A percentile compares a stretch with the other conserved stretches of the same genome.
Evolutionary conservation across 2,329 filamentous ascomycete genomes (phyloP).

Genomic region (Colletotrichum sp.): DNA sequence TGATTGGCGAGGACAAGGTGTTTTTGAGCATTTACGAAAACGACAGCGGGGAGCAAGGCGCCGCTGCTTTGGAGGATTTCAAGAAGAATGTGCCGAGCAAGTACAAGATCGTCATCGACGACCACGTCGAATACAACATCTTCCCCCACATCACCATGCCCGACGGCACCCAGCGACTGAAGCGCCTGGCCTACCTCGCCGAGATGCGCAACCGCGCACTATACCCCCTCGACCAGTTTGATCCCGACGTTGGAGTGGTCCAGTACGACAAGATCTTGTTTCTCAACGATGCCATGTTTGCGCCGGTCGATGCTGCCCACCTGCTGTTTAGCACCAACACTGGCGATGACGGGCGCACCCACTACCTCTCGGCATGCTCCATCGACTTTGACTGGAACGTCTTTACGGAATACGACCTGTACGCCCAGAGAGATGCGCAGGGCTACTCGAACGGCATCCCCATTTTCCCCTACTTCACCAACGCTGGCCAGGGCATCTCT

Average conservation of each 20-base stretch:
- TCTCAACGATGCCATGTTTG: conserved; percentile 68
- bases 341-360: conserved; percentile 52
- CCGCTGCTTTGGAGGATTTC: conserved; percentile 57
- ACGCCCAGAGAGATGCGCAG: conserved; percentile 70
- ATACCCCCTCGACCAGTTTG: conserved; percentile 60
- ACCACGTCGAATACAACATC: conserved; percentile 58
- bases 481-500: conserved; percentile 54
- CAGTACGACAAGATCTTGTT: conserved; percentile 64
- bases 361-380: conserved; percentile 72
- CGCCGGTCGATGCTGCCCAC: conserved; percentile 55
- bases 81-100: conserved; percentile 47
- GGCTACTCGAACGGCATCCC: conserved; percentile 67
- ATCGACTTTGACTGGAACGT: conserved; percentile 70
- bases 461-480: conserved; percentile 71
- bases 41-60: conserved; percentile 63
- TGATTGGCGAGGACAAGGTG: conserved; percentile 70
- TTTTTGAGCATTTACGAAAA: conserved; percentile 78
- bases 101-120: conserved; percentile 61
- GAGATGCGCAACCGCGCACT: conserved; percentile 75
- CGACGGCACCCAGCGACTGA: conserved; percentile 65
- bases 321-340: conserved; percentile 67
- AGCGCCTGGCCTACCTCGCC: conserved; percentile 76
- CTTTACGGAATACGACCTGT: conserved; percentile 75
- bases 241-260: conserved; percentile 32
- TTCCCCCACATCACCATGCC: conserved; percentile 66